Evolutionary conservation across 805 yeast genomes (phyloP).

Genomic region (Metschnikowia matae): DNA sequence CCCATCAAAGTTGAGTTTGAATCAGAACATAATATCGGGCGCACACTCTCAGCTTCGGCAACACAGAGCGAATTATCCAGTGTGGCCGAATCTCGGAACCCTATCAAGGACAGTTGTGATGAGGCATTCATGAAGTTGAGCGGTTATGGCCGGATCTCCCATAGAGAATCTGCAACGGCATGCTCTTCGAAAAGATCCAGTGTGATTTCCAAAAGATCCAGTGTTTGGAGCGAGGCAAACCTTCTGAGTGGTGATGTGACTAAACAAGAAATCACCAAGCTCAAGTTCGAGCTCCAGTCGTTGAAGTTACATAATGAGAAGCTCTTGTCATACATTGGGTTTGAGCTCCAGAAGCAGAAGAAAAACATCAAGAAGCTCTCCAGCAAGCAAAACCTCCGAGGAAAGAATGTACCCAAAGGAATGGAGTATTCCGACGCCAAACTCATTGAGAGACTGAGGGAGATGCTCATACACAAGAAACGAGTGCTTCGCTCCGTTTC

Average conservation of each 20-base stretch:
- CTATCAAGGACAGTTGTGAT: conserved; percentile 17
- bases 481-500: conserved; percentile 39
- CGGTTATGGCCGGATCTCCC: conserved; percentile 19
- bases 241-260: conserved; percentile 25
- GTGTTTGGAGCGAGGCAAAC: conserved; percentile 23
- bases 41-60: conserved; percentile 30
- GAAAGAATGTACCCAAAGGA: conserved; percentile 14
- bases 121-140: conserved; percentile 29
- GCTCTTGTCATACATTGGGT: conserved; percentile 53
- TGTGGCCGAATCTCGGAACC: conserved; percentile 14
- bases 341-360: conserved; percentile 48
- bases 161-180: conserved; percentile 17
- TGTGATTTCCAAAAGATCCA: conserved; percentile 27
- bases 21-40: conserved; percentile 14
- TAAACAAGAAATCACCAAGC: conserved; percentile 47
- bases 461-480: conserved; percentile 41
- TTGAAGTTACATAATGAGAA: conserved; percentile 54
- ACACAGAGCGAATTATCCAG: conserved; percentile 12
- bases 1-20: conserved; percentile 45
- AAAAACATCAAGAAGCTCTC: conserved; percentile 38
- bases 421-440: conserved; percentile 51
- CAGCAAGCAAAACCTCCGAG: conserved; percentile 32
- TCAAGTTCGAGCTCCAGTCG: conserved; percentile 52
- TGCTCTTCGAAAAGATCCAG: conserved; percentile 16
- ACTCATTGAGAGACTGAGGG: conserved; percentile 46